These are phyloP conservation scores for Colletotrichum musae DNA, from an alignment of 2,329 filamentous ascomycete genomes.

Conservation along the genomic window DNA sequence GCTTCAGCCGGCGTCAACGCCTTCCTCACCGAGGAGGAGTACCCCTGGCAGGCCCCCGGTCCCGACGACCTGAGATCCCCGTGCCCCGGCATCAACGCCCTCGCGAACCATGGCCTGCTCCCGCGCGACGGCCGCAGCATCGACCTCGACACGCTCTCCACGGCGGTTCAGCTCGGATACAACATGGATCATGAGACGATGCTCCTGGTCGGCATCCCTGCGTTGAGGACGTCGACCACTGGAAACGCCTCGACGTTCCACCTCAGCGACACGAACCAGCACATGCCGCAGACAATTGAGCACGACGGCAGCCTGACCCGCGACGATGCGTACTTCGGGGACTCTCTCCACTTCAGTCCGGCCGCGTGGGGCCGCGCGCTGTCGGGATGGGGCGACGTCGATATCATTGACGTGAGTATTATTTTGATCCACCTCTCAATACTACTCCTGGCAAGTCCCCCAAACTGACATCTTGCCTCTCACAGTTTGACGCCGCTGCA, in stretches of 20 bases:
- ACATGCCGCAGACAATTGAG: slow-evolving; percentile 48
- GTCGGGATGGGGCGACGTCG: slow-evolving; percentile 27
- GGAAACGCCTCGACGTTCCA: slow-evolving; percentile 46
- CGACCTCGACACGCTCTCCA: slow-evolving; percentile 16
- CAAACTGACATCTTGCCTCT: no score
- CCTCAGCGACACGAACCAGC: slow-evolving; percentile 47
- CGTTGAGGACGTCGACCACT: slow-evolving; percentile 45
- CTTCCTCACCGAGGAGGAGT: slow-evolving; percentile 16
- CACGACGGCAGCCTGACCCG: slow-evolving; percentile 51
- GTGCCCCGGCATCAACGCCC: slow-evolving; percentile 44
- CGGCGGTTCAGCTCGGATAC: slow-evolving; percentile 33
- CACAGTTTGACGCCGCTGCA: slow-evolving; percentile 44
- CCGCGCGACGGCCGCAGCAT: slow-evolving; percentile 33
- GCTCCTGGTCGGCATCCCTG: slow-evolving; percentile 34
- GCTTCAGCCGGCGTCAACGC: not conserved
- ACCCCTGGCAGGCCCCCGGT: slow-evolving; percentile 8
- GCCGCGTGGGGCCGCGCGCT: slow-evolving; percentile 44
- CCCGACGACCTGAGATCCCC: slow-evolving; percentile 37
- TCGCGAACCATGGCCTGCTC: slow-evolving; percentile 44
- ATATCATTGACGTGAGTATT: slow-evolving; percentile 20
- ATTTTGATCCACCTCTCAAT: no score
- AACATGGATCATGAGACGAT: slow-evolving; percentile 34
- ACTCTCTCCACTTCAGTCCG: slow-evolving; percentile 49
- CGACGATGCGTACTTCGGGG: slow-evolving; percentile 47
- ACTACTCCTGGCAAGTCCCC: no score